Evolutionary conservation across 306 rosid genomes (phyloP).

Genomic region (Chamaecrista fasciculata): DNA sequence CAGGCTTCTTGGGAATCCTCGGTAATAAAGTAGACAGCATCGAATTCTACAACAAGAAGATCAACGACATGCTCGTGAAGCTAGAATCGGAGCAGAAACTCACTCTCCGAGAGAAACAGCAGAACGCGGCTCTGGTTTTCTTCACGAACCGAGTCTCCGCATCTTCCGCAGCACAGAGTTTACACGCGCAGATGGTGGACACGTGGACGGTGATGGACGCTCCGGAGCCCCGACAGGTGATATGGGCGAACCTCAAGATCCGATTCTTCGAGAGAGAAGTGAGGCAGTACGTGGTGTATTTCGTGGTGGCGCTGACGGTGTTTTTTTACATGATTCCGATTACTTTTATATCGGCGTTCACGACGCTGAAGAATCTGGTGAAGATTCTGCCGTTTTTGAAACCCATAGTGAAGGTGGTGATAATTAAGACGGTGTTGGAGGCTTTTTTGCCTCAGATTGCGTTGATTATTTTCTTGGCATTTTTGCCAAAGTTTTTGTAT

Average conservation of each 20-base stretch:
- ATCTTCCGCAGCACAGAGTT: slow-evolving; percentile 84
- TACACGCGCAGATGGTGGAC: slow-evolving; percentile 75
- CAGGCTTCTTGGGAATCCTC: slow-evolving; percentile 69
- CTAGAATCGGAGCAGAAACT: slow-evolving; percentile 76
- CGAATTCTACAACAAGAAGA: slow-evolving; percentile 57
- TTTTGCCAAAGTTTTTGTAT: slow-evolving; percentile 72
- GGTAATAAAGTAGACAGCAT: slow-evolving; percentile 87
- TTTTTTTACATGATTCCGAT: slow-evolving; percentile 85
- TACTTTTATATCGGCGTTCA: slow-evolving; percentile 60
- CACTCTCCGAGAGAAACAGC: slow-evolving; percentile 83
- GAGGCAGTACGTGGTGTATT: slow-evolving; percentile 65
- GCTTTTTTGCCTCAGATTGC: slow-evolving; percentile 95
- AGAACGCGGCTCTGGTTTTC: slow-evolving; percentile 71
- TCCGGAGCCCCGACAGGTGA: slow-evolving; percentile 67
- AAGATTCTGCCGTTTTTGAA: slow-evolving; percentile 73
- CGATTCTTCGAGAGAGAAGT: slow-evolving; percentile 57
- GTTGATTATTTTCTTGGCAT: slow-evolving; percentile 71
- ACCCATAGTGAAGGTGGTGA: slow-evolving; percentile 45
- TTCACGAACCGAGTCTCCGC: slow-evolving; percentile 67
- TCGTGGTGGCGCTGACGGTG: slow-evolving; percentile 61
- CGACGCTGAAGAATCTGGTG: slow-evolving; percentile 64
- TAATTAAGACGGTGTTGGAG: slow-evolving; percentile 71
- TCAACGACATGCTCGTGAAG: slow-evolving; percentile 48
- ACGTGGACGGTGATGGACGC: slow-evolving; percentile 67
- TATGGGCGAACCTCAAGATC: slow-evolving; percentile 79